Evolutionary conservation across 129 eudicot species (phyloP).

Genomic region (Lactuca sativa): DNA sequence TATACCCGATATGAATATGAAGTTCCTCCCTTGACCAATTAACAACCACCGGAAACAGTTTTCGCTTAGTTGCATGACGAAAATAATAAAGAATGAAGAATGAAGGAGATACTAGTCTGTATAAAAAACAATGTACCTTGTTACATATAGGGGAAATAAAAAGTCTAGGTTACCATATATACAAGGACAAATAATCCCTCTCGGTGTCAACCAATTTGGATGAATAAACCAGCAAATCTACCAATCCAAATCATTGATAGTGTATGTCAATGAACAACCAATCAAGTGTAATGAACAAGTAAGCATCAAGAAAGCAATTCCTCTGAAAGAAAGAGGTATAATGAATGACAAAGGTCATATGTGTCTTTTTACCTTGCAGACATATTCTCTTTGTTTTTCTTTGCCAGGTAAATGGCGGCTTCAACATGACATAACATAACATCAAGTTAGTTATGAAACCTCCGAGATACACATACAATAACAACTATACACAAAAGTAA

Average conservation of each 20-base stretch:
- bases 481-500: conserved; percentile 47
- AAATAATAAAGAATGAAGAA: not conserved
- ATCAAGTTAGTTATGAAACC: conserved; percentile 70
- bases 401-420: conserved; percentile 93
- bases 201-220: conserved; percentile 58
- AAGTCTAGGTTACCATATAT: conserved; percentile 82
- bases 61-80: conserved; percentile 11
- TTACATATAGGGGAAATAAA: conserved; percentile 78
- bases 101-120: not conserved
- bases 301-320: not conserved
- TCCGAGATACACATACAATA: conserved; percentile 57
- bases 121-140: conserved; percentile 49
- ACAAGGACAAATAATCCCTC: conserved; percentile 82
- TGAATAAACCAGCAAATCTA: conserved; percentile 61
- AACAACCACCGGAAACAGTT: conserved; percentile 61
- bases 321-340: conserved; percentile 3
- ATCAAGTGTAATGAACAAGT: conserved; percentile 9
- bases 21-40: conserved; percentile 82
- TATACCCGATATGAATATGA: conserved; percentile 76
- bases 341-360: conserved; percentile 35
- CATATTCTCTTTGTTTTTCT: conserved; percentile 89
- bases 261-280: conserved; percentile 6
- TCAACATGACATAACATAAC: conserved; percentile 57
- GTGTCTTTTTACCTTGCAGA: conserved; percentile 86
- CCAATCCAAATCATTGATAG: not conserved